Base-by-base conservation (phyloP, 371 early-diverging fungal genomes). In the Apophysomyces variabilis region DNA sequence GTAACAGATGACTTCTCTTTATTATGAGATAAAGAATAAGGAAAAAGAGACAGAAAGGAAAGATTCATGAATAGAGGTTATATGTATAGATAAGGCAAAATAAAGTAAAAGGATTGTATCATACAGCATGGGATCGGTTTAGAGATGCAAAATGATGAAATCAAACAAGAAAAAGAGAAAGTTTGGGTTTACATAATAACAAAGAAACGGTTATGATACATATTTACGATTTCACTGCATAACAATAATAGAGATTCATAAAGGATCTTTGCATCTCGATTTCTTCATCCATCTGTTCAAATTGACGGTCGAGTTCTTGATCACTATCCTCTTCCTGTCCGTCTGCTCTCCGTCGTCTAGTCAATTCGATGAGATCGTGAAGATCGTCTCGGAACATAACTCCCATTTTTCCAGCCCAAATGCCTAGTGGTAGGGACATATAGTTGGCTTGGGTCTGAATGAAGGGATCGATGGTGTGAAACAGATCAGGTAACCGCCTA, bases 371-470 rank as follows among this genome's bases (percentile, higher is more conserved):
- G 11, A 82, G 44, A 36, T 60, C 43, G 50, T 76, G 67, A 2
- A 79, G 58, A 58, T 82, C 82, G 35, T 82, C 78, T 38, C 72
- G 63, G 58, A 82, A 79, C 65, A 82, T 69, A 37, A 78, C 75
- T 11, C 82, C 82, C 18, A 82, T 54, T 18, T 74, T 63, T 18
- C 82, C 82, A 7, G 76, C 82, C 82, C 82, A 82, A 21, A 74
- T 65, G 8, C 82, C 82, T 21, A 82, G 36, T 3, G 82, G 82
- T 14, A 82, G 47, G 14, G 82, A 82, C 9, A 68, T 71, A 36
- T 82, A 76, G n/a, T 67, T 73, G n/a, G 59, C 61, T 57, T 75
- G 66, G 36, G 18, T 26, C 58, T 37, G 37, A 56, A 60, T 26
- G 21, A 50, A 21, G 5, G 7, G 7, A 50, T 50, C 54, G 9